A percentile compares a stretch with the other conserved stretches of the same genome.
These are phyloP conservation scores for Stagonosporopsis vannaccii DNA, from an alignment of 2,329 filamentous ascomycete genomes.

Conservation along the genomic window DNA sequence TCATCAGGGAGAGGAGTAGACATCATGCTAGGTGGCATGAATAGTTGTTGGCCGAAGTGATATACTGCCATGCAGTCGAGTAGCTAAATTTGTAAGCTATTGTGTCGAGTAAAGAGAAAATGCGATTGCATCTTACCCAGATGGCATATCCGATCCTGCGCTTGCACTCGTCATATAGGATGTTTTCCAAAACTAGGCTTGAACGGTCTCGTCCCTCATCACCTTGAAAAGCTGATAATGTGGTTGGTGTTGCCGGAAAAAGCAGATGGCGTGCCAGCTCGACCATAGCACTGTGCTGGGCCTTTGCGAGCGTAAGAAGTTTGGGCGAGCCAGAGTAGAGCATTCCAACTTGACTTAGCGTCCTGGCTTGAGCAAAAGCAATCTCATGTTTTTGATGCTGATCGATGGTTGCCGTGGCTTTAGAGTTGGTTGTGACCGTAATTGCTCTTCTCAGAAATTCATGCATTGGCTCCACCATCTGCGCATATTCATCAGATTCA, in stretches of 20 bases:
- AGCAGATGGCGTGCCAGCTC: slow-evolving; percentile 4
- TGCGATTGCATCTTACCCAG: slow-evolving; percentile 54
- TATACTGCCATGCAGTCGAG: slow-evolving; percentile 19
- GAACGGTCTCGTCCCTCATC: not conserved
- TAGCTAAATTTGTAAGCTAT: slow-evolving; percentile 1
- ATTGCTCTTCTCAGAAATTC: slow-evolving; percentile 17
- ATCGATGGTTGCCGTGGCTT: not conserved
- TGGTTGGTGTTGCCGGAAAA: not conserved
- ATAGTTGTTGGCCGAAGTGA: slow-evolving; percentile 9
- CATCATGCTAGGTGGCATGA: slow-evolving; percentile 3
- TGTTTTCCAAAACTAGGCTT: not conserved
- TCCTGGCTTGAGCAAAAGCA: slow-evolving; percentile 14
- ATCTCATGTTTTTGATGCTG: not conserved
- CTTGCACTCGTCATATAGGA: slow-evolving; percentile 6
- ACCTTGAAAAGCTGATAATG: not conserved
- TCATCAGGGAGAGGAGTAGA: slow-evolving; percentile 5
- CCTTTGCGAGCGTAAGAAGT: slow-evolving; percentile 4
- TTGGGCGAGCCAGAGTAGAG: slow-evolving; percentile 12
- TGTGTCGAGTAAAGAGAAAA: slow-evolving; percentile 24
- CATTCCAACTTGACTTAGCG: slow-evolving; percentile 16
- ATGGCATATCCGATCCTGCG: slow-evolving; percentile 14
- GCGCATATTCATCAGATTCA: slow-evolving; percentile 10
- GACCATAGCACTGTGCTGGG: slow-evolving; percentile 6
- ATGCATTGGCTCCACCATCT: slow-evolving; percentile 11
- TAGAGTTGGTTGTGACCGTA: not conserved